These are phyloP conservation scores for Penicillium cinerascens DNA, from an alignment of 495 filamentous ascomycete genomes.

Conservation along the genomic window DNA sequence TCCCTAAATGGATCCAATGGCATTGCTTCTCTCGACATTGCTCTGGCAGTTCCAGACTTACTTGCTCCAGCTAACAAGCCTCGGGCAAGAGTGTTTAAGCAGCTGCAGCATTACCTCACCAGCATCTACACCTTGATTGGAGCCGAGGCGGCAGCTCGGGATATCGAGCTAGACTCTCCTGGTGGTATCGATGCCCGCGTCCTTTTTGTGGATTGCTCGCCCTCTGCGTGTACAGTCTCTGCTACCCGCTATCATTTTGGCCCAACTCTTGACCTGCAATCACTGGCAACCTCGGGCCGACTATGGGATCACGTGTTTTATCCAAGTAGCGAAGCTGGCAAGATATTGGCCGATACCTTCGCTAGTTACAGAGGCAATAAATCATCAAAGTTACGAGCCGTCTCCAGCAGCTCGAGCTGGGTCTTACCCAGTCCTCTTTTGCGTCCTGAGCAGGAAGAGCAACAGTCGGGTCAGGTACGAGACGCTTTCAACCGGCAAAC, in stretches of 20 bases:
- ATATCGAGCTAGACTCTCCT: conserved; percentile 60
- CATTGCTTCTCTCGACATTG: conserved; percentile 43
- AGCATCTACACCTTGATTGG: conserved; percentile 75
- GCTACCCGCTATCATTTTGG: conserved; percentile 42
- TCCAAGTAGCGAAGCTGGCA: conserved; percentile 57
- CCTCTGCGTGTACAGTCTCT: not conserved
- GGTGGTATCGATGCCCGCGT: conserved; percentile 76
- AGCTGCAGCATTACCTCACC: conserved; percentile 67
- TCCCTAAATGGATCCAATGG: conserved; percentile 25
- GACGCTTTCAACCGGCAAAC: not conserved
- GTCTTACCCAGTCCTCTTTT: conserved; percentile 18
- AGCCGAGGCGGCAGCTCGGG: conserved; percentile 58
- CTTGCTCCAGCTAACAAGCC: conserved; percentile 38
- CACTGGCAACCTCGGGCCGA: conserved; percentile 60
- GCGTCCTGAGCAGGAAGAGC: conserved; percentile 16
- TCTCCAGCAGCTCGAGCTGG: conserved; percentile 34
- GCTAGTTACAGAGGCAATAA: not conserved
- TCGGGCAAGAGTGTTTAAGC: conserved; percentile 54
- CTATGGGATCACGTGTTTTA: conserved; percentile 70
- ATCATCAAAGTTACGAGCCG: not conserved
- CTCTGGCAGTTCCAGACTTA: conserved; percentile 38
- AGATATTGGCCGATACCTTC: conserved; percentile 33
- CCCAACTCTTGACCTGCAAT: conserved; percentile 61
- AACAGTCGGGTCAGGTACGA: conserved; percentile 1
- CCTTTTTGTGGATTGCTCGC: conserved; percentile 55